Evolutionary conservation across 345 rosid species (phyloP), one percentile per base, ranked within the genome.

Genomic region (Zanthoxylum bungeanum): DNA sequence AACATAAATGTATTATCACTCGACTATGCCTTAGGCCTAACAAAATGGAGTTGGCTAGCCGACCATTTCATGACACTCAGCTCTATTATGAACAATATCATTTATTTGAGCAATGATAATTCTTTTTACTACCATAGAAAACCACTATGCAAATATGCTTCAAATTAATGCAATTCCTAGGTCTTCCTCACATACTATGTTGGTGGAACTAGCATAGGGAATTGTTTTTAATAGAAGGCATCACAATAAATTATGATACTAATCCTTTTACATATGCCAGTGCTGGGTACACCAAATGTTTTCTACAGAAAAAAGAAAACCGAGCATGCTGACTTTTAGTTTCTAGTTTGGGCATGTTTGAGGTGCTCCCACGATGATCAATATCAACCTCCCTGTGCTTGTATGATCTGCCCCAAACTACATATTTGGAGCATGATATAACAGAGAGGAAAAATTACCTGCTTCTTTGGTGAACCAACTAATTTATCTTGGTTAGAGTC

Each of bases 391-490:
- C 61, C 61, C 28, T 16, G 9, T 2, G 27, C 47, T 24, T 0
- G 42, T 53, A 37, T 37, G 9, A 52, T 37, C 31, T 24, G 4
- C 11, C 42, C 2, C 39, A 34, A 67, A 31, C 57, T 7, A 4
- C 17, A 12, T 22, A 14, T 27, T 24, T 4, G 51, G 25, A 68
- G 33, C 12, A 11, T 27, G 21, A 64, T 52, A 34, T 25, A 28
- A 21, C 19, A 44, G 10, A 34, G 14, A 46, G n/a, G 19, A 12
- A 66, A 60, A 59, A 74, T 34, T 57, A 87, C 98, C 93, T 80
- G 89, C 73, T 85, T 91, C 76, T 84, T 89, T 53, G 93, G 85
- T 46, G 85, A 73, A 75, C 86, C 76, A 19, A 25, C 82, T 62
- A 86, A 72, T 61, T 79, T 80, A 75, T 40, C 78, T 61, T 77